phyloP scores from a whole-genome alignment of 441 rosid genomes.

The Jatropha podagrica region DNA sequence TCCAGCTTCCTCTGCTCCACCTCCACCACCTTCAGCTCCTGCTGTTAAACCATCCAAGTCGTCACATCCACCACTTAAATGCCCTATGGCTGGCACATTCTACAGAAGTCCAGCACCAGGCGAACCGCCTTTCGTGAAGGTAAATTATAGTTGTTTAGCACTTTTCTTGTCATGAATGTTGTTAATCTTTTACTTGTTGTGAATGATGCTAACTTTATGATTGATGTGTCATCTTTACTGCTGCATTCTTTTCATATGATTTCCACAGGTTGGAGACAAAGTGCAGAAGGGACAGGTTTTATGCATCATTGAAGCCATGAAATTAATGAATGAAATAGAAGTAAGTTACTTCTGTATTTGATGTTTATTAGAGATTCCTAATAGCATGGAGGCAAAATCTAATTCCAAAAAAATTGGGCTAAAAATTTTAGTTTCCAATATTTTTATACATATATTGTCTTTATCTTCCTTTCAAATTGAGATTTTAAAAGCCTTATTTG shows the following conservation, averaged over 20 bases:
- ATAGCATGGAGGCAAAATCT: background rate
- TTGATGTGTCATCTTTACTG: constrained; percentile 3
- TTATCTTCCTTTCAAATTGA: constrained; percentile 5
- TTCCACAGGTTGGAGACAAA: constrained; percentile 77
- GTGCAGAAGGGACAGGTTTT: constrained; percentile 87
- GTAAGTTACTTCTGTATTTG: constrained; percentile 38
- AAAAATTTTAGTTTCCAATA: background rate
- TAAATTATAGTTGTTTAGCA: constrained; percentile 24
- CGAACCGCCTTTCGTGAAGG: constrained; percentile 85
- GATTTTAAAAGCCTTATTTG: background rate
- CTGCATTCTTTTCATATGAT: constrained; percentile 12
- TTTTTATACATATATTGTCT: background rate
- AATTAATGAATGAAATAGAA: constrained; percentile 91
- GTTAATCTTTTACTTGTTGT: background rate
- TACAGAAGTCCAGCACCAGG: constrained; percentile 79
- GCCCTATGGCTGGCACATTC: constrained; percentile 92
- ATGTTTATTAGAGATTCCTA: background rate
- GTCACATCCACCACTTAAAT: constrained; percentile 69
- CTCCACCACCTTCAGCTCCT: constrained; percentile 42
- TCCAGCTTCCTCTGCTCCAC: constrained; percentile 42
- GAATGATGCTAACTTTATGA: constrained; percentile 5
- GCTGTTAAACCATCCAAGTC: constrained; percentile 50
- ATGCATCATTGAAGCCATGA: constrained; percentile 93
- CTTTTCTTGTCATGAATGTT: constrained; percentile 9
- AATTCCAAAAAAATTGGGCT: background rate